Base-by-base conservation (phyloP, 805 yeast species). In the Yarrowia sp. region DNA sequence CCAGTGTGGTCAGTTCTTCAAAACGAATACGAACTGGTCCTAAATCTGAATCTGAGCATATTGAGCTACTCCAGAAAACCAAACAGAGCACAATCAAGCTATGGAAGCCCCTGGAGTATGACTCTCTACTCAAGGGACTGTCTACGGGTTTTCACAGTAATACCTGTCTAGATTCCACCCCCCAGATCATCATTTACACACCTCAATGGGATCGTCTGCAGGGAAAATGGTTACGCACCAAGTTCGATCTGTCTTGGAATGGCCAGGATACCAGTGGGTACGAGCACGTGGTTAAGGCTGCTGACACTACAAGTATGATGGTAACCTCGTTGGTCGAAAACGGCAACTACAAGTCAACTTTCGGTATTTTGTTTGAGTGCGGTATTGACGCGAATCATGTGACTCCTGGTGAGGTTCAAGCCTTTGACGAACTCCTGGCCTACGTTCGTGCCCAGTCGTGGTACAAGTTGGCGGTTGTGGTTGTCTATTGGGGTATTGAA, bases 211-310 rank as follows among this genome's bases (percentile, higher is more conserved):
- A 72, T 2, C 68, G 74, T 1, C 32, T 75, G 3, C 76, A 79
- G 58, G 81, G 85, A 0, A 77, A 76, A 58, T 84, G 88, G 88
- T 72, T 83, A 48, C 77, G 77, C 21, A 73, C 75, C 17, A 83
- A 83, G 69, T 72, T 84, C 10, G 68, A 74, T 3, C 71, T 85
- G 28, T 71, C 70, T 44, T 73, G 76, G 48, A 75, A 78, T 67
- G 36, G 75, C 69, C 12, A 46, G n/a, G 64, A 28, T 7, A 41
- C 21, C 12, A 30, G 40, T 40, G 61, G 61, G 2, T 54, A 54
- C 21, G 46, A 54, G 19, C 61, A 54, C 26, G 61, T 54, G 3
- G 61, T 33, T 19, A 24, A 54, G 9, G 38, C 61, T 1, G 26
- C 33, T 1, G 61, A 54, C 9, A 36, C 44, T 5, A 38, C 33